A percentile compares a stretch with the other conserved stretches of the same genome.
Evolutionary conservation across 2,329 filamentous ascomycete species (phyloP).

Genomic region (Fusarium sp.): DNA sequence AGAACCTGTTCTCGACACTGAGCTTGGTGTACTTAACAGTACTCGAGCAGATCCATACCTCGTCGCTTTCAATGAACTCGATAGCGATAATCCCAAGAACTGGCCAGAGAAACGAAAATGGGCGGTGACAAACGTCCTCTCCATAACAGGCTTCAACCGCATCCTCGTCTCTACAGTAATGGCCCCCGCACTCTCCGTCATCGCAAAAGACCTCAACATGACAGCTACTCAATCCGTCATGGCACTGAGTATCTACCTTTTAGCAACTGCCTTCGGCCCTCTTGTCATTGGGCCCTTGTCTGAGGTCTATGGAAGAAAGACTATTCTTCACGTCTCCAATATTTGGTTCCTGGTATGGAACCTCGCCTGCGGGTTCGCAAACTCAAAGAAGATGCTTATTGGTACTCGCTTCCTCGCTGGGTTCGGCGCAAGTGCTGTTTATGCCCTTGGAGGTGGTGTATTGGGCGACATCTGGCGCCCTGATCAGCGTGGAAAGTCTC

Average conservation of each 20-base stretch:
- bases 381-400: conserved; percentile 51
- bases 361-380: conserved; percentile 53
- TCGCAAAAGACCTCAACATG: conserved; percentile 62
- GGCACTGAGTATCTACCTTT: conserved; percentile 53
- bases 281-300: conserved; percentile 55
- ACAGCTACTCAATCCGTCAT: conserved; percentile 56
- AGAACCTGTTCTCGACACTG: neutral
- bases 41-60: conserved; percentile 33
- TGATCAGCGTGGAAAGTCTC: conserved; percentile 54
- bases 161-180: conserved; percentile 62
- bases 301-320: conserved; percentile 57
- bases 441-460: conserved; percentile 56
- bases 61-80: conserved; percentile 41
- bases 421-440: conserved; percentile 56
- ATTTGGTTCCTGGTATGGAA: conserved; percentile 61
- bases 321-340: conserved; percentile 54
- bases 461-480: conserved; percentile 56
- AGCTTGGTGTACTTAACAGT: neutral
- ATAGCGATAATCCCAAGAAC: conserved; percentile 50
- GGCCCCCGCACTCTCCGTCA: conserved; percentile 57
- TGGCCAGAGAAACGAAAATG: conserved; percentile 55
- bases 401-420: conserved; percentile 57
- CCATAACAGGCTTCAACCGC: conserved; percentile 59
- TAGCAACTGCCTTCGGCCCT: conserved; percentile 54
- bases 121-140: conserved; percentile 58